These are phyloP conservation scores for Trichoderma sp. DNA, from an alignment of 2,329 filamentous ascomycete species.

Conservation along the genomic window DNA sequence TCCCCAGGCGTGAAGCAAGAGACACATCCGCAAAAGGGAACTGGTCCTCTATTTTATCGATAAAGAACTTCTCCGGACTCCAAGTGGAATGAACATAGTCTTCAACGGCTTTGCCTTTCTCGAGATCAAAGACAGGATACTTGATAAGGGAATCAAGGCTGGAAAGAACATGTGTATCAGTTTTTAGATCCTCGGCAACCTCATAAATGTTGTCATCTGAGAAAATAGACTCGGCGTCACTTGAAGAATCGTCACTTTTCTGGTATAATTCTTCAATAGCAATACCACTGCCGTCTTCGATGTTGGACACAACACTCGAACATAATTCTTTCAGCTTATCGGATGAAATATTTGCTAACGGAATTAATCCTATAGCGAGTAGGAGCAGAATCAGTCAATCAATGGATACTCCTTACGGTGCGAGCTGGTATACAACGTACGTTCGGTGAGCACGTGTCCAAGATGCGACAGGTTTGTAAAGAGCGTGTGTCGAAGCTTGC, in stretches of 20 bases:
- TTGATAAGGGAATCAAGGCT: neutral
- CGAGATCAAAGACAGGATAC: neutral
- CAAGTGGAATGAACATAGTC: neutral
- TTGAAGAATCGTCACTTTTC: neutral
- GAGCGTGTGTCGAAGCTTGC: neutral
- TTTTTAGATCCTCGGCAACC: conserved; percentile 7
- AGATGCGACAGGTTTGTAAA: neutral
- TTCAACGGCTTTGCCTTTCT: neutral
- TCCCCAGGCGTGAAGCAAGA: neutral
- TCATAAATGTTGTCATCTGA: conserved; percentile 7
- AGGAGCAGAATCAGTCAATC: neutral
- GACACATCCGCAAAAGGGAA: neutral
- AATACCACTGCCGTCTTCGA: neutral
- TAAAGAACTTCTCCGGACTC: neutral
- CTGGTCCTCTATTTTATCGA: neutral
- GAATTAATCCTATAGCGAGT: neutral
- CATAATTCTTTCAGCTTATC: neutral
- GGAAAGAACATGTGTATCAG: neutral
- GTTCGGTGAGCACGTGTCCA: neutral
- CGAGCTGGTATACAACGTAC: neutral
- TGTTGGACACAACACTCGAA: neutral
- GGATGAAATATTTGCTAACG: neutral
- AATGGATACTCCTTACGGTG: neutral
- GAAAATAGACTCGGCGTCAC: conserved; percentile 3
- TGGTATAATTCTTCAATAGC: neutral